A percentile compares a stretch with the other conserved stretches of the same genome.
Conservation (phyloP, 2,329 filamentous ascomycete species). For the Pseudogymnoascus sp. region DNA sequence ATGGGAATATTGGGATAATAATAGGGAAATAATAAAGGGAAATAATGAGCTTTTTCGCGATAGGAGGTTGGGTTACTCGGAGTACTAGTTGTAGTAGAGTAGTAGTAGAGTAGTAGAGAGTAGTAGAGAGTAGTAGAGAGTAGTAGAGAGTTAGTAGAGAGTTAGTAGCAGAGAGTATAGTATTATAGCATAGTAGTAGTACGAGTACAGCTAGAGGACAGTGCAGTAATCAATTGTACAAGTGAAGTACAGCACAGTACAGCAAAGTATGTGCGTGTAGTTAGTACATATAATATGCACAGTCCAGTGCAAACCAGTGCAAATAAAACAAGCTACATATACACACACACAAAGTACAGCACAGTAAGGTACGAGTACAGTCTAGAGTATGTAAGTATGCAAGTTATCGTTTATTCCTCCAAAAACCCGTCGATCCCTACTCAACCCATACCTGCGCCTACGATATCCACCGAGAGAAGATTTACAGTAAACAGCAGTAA, state of each 20-base stretch:
- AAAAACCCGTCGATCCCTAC: background rate
- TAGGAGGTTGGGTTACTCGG: background rate
- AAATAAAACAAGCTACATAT: background rate
- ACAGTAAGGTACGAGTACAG: background rate
- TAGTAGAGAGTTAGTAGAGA: no score
- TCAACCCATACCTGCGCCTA: background rate
- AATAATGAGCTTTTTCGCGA: background rate
- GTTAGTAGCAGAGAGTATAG: background rate
- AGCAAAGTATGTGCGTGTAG: background rate
- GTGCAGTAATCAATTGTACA: background rate
- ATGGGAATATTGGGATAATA: background rate
- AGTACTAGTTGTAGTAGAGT: background rate
- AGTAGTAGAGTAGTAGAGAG: no score
- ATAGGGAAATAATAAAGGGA: background rate
- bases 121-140: no score
- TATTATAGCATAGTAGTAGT: background rate
- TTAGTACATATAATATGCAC: background rate
- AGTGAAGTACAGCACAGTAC: background rate
- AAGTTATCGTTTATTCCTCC: background rate
- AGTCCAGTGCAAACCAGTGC: background rate
- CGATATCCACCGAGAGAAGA: slow-evolving; percentile 6
- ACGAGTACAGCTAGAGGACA: background rate
- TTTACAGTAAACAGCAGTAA: background rate
- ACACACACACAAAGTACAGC: background rate
- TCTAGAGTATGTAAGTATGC: background rate